Evolutionary conservation across 176 grass and related monocot genomes (phyloP).

Genomic region (Olyra latifolia): DNA sequence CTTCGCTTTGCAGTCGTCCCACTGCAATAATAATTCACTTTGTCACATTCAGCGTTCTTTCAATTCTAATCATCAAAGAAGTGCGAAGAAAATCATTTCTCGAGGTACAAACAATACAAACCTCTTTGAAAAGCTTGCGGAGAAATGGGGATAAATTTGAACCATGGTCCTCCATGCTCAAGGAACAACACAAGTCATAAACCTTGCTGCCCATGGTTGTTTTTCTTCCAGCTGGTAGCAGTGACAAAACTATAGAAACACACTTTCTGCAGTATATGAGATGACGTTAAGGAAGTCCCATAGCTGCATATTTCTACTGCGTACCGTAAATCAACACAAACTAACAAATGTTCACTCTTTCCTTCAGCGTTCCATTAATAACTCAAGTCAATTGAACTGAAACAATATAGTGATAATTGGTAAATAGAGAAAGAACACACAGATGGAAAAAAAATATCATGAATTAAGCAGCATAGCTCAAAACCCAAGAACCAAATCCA

Average conservation of each 20-base stretch:
- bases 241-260: slow-evolving; percentile 4
- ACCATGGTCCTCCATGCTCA: slow-evolving; percentile 3
- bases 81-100: background rate
- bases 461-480: background rate
- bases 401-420: background rate
- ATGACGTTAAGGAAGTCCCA: background rate
- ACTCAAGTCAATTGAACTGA: background rate
- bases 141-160: slow-evolving; percentile 49
- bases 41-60: background rate
- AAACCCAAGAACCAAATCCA: background rate
- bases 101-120: slow-evolving; percentile 2
- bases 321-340: too few species aligned
- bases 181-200: slow-evolving; percentile 4
- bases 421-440: background rate
- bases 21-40: slow-evolving; percentile 32
- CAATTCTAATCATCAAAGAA: background rate
- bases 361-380: background rate
- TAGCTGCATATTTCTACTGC: background rate
- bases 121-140: slow-evolving; percentile 66
- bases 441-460: background rate
- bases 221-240: slow-evolving; percentile 24
- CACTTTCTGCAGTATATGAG: background rate
- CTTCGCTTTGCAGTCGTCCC: slow-evolving; percentile 56
- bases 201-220: slow-evolving; percentile 8
- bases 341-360: background rate